phyloP scores from a whole-genome alignment of 2,329 filamentous ascomycete genomes.

The Metarhizium brunneum region DNA sequence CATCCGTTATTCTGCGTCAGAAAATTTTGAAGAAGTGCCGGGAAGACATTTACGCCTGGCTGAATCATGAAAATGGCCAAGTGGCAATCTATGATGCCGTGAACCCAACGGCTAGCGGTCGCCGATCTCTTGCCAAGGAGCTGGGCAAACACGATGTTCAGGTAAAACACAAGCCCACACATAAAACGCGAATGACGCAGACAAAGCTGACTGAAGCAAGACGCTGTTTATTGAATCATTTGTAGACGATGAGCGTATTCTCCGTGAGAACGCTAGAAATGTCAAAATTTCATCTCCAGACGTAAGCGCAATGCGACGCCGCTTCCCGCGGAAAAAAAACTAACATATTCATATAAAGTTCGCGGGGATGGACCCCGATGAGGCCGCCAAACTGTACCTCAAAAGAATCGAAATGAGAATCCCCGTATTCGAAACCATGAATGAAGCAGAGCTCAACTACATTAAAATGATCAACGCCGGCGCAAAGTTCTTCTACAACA shows the following conservation, averaged over 20 bases:
- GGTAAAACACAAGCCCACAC: constrained; percentile 30
- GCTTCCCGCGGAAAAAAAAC: background rate
- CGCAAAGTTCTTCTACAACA: constrained; percentile 88
- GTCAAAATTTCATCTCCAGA: constrained; percentile 98
- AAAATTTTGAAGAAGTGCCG: constrained; percentile 97
- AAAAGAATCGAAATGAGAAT: constrained; percentile 86
- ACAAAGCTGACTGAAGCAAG: constrained; percentile 29
- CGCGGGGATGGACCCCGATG: constrained; percentile 80
- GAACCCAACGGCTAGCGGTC: constrained; percentile 76
- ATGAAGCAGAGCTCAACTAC: constrained; percentile 87
- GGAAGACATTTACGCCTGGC: constrained; percentile 92
- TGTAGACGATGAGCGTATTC: constrained; percentile 86
- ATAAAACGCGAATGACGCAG: no score
- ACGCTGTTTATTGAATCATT: constrained; percentile 95
- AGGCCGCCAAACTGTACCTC: constrained; percentile 87
- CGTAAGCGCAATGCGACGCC: constrained; percentile 36
- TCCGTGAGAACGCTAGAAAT: constrained; percentile 91
- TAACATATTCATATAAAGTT: constrained; percentile 44
- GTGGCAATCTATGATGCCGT: constrained; percentile 98
- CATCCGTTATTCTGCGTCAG: constrained; percentile 86
- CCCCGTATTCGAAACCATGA: constrained; percentile 93
- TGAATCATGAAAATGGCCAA: constrained; percentile 95
- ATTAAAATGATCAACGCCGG: constrained; percentile 99
- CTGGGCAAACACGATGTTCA: constrained; percentile 97
- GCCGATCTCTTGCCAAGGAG: constrained; percentile 81